Percentiles rank a stretch among this genome's conserved stretches.
Conservation (phyloP, 352 stramenopile genomes). For the Globisporangium uncinulatum region DNA sequence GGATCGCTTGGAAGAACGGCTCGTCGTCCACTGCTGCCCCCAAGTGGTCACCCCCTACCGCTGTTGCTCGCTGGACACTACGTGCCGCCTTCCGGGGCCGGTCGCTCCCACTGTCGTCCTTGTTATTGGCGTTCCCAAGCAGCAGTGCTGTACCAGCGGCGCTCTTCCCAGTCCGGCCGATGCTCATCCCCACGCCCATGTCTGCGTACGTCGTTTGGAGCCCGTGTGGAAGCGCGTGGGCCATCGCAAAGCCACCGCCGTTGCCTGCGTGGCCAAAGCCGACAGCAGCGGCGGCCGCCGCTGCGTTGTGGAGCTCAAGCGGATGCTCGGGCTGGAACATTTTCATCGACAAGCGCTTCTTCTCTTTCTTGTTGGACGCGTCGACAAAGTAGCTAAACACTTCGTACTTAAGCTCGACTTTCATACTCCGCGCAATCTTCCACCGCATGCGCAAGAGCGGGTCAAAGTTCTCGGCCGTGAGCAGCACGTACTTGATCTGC, state of each 20-base stretch:
- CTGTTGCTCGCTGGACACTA: background rate
- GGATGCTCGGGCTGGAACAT: constrained; percentile 39
- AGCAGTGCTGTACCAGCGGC: constrained; percentile 15
- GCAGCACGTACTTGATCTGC: constrained; percentile 72
- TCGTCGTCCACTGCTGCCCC: constrained; percentile 31
- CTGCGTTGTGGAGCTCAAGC: constrained; percentile 12
- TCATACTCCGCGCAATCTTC: constrained; percentile 77
- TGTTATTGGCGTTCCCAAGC: constrained; percentile 8
- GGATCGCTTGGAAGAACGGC: constrained; percentile 49
- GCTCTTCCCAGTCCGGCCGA: constrained; percentile 9
- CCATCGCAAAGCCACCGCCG: constrained; percentile 23
- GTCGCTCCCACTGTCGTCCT: constrained; percentile 17
- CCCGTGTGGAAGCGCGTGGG: constrained; percentile 22
- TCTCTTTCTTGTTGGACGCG: constrained; percentile 53
- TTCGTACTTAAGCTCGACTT: constrained; percentile 77
- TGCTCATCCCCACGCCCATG: constrained; percentile 17
- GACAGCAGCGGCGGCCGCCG: constrained; percentile 5
- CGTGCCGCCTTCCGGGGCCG: constrained; percentile 45
- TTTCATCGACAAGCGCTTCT: constrained; percentile 59
- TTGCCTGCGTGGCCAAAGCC: constrained; percentile 15
- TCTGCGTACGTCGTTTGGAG: constrained; percentile 39
- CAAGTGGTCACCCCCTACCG: constrained; percentile 1
- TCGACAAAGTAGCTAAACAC: constrained; percentile 80
- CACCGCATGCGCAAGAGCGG: constrained; percentile 58
- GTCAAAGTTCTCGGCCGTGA: constrained; percentile 74